Percentiles rank a stretch among this genome's conserved stretches.
Evolutionary conservation across 2,329 filamentous ascomycete genomes (phyloP).

Genomic region (Venturia effusa): DNA sequence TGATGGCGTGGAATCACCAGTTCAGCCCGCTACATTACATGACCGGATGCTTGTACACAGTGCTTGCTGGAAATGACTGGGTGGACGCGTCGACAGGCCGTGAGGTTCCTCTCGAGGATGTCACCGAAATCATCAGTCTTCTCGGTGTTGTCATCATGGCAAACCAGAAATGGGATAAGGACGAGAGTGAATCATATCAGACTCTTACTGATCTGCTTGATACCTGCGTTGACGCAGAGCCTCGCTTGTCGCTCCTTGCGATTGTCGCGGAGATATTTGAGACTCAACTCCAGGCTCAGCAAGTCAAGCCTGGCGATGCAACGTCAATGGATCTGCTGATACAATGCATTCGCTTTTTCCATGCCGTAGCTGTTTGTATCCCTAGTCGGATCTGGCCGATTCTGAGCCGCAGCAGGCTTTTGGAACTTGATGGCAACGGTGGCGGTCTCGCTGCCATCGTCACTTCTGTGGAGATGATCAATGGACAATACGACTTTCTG

Average conservation of each 20-base stretch:
- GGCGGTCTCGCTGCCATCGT: slow-evolving; percentile 70
- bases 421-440: slow-evolving; percentile 65
- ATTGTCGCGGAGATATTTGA: slow-evolving; percentile 83
- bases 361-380: slow-evolving; percentile 57
- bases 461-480: slow-evolving; percentile 69
- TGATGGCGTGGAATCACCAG: slow-evolving; percentile 61
- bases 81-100: slow-evolving; percentile 35
- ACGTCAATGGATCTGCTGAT: slow-evolving; percentile 57
- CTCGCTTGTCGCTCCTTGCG: slow-evolving; percentile 59
- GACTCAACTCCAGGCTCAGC: slow-evolving; percentile 41
- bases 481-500: slow-evolving; percentile 67
- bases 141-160: slow-evolving; percentile 56
- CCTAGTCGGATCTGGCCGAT: slow-evolving; percentile 87
- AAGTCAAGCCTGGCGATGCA: slow-evolving; percentile 45
- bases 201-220: not conserved
- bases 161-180: not conserved
- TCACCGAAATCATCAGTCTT: slow-evolving; percentile 63
- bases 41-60: slow-evolving; percentile 63
- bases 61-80: slow-evolving; percentile 44
- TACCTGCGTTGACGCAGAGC: slow-evolving; percentile 15
- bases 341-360: slow-evolving; percentile 70
- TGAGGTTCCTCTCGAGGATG: slow-evolving; percentile 46
- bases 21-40: slow-evolving; percentile 75
- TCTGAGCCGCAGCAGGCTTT: slow-evolving; percentile 66
- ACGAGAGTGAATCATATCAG: not conserved